phyloP scores from a whole-genome alignment of 371 early-diverging fungal genomes.

The Actinomortierella ambigua region DNA sequence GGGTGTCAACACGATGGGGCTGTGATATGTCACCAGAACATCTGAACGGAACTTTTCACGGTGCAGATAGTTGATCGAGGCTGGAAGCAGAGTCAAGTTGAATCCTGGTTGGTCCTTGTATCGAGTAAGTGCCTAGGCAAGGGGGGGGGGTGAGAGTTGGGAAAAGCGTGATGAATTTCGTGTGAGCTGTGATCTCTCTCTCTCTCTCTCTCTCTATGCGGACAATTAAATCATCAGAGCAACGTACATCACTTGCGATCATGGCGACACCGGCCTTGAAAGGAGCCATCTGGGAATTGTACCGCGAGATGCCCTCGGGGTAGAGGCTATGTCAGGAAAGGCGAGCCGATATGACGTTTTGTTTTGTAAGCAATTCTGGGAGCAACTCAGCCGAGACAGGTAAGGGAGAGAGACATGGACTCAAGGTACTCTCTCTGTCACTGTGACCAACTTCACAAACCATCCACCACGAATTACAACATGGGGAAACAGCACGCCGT shows the following conservation, averaged over 20 bases:
- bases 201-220: not conserved
- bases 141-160: not conserved
- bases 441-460: not conserved
- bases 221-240: not conserved
- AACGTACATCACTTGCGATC: conserved; percentile 46
- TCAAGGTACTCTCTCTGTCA: too few species aligned
- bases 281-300: conserved; percentile 40
- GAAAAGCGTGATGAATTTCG: not conserved
- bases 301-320: conserved; percentile 42
- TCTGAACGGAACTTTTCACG: conserved; percentile 47
- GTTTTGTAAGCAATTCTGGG: too few species aligned
- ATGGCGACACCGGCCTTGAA: conserved; percentile 44
- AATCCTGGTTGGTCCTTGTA: conserved; percentile 34
- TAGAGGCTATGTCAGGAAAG: conserved; percentile 21
- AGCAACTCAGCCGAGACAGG: not conserved
- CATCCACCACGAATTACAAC: not conserved
- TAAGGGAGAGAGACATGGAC: not conserved
- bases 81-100: conserved; percentile 33
- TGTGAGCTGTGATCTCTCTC: conserved; percentile 9
- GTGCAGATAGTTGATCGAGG: conserved; percentile 45
- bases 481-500: too few species aligned
- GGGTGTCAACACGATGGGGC: conserved; percentile 38
- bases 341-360: not conserved
- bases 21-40: conserved; percentile 38
- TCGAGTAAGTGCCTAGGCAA: conserved; percentile 25